Percentiles rank a stretch among this genome's conserved stretches.
These are phyloP conservation scores for Herpetomonas samuelpessoai DNA, from an alignment of 208 protist species.

Conservation along the genomic window DNA sequence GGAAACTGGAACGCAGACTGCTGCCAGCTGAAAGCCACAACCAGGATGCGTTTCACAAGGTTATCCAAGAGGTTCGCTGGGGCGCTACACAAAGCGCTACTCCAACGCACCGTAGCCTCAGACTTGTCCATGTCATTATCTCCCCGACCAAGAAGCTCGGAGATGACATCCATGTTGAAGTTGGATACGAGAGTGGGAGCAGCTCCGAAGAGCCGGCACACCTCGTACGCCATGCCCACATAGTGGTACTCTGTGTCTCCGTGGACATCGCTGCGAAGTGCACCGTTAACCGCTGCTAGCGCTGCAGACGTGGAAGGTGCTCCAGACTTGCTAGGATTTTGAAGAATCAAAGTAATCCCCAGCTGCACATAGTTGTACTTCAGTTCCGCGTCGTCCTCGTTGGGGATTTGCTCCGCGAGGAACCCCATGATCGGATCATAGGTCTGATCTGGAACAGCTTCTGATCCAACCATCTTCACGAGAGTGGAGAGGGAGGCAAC, in stretches of 20 bases:
- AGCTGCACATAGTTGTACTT: conserved; percentile 32
- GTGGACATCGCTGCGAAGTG: conserved; percentile 69
- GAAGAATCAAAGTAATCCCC: conserved; percentile 6
- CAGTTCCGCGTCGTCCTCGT: conserved; percentile 47
- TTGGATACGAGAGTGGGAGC: conserved; percentile 26
- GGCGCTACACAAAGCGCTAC: conserved; percentile 34
- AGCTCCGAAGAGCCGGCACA: conserved; percentile 40
- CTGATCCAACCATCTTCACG: conserved; percentile 31
- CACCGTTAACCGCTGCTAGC: conserved; percentile 38
- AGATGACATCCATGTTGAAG: conserved; percentile 44
- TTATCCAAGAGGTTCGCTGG: conserved; percentile 26
- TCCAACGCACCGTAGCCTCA: conserved; percentile 65
- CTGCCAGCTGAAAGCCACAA: conserved; percentile 75
- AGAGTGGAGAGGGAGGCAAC: conserved; percentile 43
- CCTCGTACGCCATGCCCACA: conserved; percentile 60
- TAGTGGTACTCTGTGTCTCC: conserved; percentile 63
- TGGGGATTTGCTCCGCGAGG: conserved; percentile 20
- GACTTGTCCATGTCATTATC: conserved; percentile 71
- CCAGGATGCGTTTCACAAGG: conserved; percentile 36
- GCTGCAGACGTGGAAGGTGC: conserved; percentile 6
- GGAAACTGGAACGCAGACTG: conserved; percentile 41
- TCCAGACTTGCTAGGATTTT: neutral
- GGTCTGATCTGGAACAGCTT: conserved; percentile 37
- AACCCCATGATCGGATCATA: conserved; percentile 31
- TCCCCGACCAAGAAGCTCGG: conserved; percentile 51